These are phyloP conservation scores for Epichloe hybrida DNA, from an alignment of 2,329 filamentous ascomycete genomes.

Conservation along the genomic window DNA sequence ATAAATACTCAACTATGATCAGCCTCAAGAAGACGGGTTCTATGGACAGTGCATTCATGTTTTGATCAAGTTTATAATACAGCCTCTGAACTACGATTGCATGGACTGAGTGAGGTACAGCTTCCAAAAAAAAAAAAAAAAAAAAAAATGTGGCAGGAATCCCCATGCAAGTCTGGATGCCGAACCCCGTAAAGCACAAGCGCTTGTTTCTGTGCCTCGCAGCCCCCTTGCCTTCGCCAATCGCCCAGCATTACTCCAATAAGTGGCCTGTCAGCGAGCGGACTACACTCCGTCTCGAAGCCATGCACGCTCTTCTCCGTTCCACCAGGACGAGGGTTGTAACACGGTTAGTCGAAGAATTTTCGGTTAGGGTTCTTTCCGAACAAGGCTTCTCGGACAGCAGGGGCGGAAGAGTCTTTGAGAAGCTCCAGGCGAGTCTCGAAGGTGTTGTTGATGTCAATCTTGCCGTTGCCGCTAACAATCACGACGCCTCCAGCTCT, in stretches of 20 bases:
- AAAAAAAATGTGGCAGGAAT: neutral
- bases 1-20: constrained; percentile 3
- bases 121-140: neutral
- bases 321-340: neutral
- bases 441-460: constrained; percentile 97
- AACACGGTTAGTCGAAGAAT: constrained; percentile 68
- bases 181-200: neutral
- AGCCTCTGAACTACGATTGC: constrained; percentile 18
- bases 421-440: constrained; percentile 80
- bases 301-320: neutral
- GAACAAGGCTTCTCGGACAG: constrained; percentile 75
- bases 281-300: neutral
- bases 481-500: constrained; percentile 78
- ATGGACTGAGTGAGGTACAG: constrained; percentile 9
- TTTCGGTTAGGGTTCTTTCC: constrained; percentile 91
- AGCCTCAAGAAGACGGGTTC: neutral
- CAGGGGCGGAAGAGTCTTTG: constrained; percentile 71
- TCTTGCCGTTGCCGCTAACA: constrained; percentile 75
- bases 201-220: neutral
- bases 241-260: constrained; percentile 3
- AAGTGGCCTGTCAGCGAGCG: constrained; percentile 6
- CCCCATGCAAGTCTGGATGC: constrained; percentile 10
- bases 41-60: neutral
- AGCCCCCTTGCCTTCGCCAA: neutral
- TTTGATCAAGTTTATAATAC: constrained; percentile 13